Conservation (phyloP, 2,329 filamentous ascomycete species). For the Onygenales sp. region DNA sequence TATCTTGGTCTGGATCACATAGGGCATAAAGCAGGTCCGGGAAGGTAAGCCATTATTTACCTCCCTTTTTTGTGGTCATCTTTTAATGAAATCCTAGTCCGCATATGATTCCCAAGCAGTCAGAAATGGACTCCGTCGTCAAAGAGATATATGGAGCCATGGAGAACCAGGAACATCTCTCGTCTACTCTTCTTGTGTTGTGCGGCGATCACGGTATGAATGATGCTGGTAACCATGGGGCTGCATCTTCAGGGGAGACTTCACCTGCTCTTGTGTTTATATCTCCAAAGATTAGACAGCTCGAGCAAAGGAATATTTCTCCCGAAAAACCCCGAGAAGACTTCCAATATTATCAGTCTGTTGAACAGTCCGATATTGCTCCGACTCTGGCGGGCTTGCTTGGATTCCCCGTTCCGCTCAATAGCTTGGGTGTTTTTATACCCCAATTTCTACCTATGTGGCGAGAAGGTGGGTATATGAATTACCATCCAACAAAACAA, state of each 20-base stretch:
- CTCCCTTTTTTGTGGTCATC: not conserved
- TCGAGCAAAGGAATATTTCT: slow-evolving; percentile 37
- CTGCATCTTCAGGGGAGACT: slow-evolving; percentile 86
- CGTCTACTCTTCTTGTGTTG: slow-evolving; percentile 72
- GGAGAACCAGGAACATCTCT: slow-evolving; percentile 57
- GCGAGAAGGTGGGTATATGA: slow-evolving; percentile 45
- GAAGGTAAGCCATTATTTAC: slow-evolving; percentile 45
- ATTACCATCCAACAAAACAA: slow-evolving; percentile 7
- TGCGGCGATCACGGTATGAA: slow-evolving; percentile 99
- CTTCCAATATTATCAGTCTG: slow-evolving; percentile 71
- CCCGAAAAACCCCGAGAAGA: slow-evolving; percentile 56
- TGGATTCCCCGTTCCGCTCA: slow-evolving; percentile 78
- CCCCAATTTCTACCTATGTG: slow-evolving; percentile 70
- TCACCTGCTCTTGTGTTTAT: slow-evolving; percentile 87
- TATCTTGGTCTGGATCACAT: slow-evolving; percentile 96
- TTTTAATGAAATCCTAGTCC: slow-evolving; percentile 43
- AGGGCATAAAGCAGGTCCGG: slow-evolving; percentile 87
- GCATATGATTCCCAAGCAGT: slow-evolving; percentile 87
- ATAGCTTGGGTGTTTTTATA: slow-evolving; percentile 83
- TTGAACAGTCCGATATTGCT: slow-evolving; percentile 93
- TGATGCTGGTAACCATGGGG: slow-evolving; percentile 92
- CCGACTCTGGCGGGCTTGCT: slow-evolving; percentile 80
- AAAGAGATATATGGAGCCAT: slow-evolving; percentile 67
- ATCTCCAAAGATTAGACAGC: slow-evolving; percentile 64
- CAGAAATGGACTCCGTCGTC: slow-evolving; percentile 84